phyloP scores from a whole-genome alignment of 768 basidiomycete species.

The Melanogaster broomeanus region DNA sequence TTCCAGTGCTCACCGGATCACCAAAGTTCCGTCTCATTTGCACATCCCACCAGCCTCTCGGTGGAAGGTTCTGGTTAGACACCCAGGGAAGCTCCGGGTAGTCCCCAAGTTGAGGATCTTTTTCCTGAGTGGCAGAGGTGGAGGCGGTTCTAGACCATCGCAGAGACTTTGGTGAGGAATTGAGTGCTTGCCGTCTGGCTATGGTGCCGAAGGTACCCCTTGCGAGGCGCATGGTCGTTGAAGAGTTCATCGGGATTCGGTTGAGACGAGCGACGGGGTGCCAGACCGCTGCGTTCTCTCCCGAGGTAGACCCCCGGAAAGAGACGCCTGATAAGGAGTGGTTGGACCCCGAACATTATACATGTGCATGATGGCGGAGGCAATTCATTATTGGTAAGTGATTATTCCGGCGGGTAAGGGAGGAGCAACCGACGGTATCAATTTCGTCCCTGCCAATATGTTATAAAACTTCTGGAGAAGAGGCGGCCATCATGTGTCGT shows the following conservation, averaged over 20 bases:
- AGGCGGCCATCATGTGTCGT: constrained; percentile 16
- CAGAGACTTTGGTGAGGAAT: constrained; percentile 2
- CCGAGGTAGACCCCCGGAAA: constrained; percentile 23
- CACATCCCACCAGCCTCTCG: constrained; percentile 74
- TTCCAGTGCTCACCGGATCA: constrained; percentile 57
- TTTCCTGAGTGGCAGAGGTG: constrained; percentile 30
- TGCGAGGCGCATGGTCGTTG: constrained; percentile 16
- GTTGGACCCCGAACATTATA: constrained; percentile 23
- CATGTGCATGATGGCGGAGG: background rate
- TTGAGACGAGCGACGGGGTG: constrained; percentile 6
- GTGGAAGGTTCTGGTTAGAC: constrained; percentile 62
- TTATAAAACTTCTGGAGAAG: constrained; percentile 14
- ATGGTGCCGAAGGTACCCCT: constrained; percentile 9
- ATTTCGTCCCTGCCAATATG: constrained; percentile 22
- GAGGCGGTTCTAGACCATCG: constrained; percentile 14
- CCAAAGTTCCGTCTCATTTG: constrained; percentile 81
- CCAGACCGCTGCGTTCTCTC: background rate
- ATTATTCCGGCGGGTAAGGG: constrained; percentile 5
- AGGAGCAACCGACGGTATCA: constrained; percentile 14
- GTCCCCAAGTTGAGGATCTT: constrained; percentile 68
- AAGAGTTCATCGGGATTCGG: constrained; percentile 18
- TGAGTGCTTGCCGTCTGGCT: constrained; percentile 1
- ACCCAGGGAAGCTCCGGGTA: constrained; percentile 73
- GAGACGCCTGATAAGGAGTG: background rate
- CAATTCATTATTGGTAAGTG: constrained; percentile 7